Percentiles rank a stretch among this genome's conserved stretches.
These are phyloP conservation scores for Rhytidiadelphus loreus DNA, from an alignment of 225 moss, liverwort and hornwort species.

Conservation along the genomic window DNA sequence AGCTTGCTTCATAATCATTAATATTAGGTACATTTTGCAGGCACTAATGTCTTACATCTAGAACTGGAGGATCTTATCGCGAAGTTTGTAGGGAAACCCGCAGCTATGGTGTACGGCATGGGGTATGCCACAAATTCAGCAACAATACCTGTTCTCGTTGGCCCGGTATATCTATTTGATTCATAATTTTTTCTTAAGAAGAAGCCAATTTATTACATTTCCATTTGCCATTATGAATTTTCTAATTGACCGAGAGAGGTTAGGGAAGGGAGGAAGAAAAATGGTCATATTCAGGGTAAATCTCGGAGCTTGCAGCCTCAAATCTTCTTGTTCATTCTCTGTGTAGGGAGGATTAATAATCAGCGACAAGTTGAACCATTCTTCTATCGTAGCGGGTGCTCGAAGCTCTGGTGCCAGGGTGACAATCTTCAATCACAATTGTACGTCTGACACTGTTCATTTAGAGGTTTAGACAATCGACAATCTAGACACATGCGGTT, in stretches of 20 bases:
- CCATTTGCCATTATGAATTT: neutral
- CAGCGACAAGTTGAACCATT: slow-evolving; percentile 45
- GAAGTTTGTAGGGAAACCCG: slow-evolving; percentile 68
- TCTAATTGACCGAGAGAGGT: neutral
- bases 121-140: slow-evolving; percentile 88
- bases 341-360: slow-evolving; percentile 36
- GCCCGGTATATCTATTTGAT: slow-evolving; percentile 33
- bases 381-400: slow-evolving; percentile 32
- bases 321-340: neutral
- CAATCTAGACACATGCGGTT: neutral
- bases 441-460: neutral
- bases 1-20: neutral
- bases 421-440: slow-evolving; percentile 33
- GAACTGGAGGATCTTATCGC: slow-evolving; percentile 71
- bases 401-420: slow-evolving; percentile 33
- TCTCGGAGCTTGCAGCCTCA: neutral
- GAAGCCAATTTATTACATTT: neutral
- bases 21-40: slow-evolving; percentile 3
- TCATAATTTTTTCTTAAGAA: neutral
- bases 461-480: neutral
- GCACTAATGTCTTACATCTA: slow-evolving; percentile 63
- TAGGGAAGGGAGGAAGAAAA: neutral
- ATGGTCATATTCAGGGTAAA: neutral
- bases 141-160: slow-evolving; percentile 70
- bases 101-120: slow-evolving; percentile 82